phyloP scores from a whole-genome alignment of 2,329 filamentous ascomycete species.

The Stromatinia cepivora region DNA sequence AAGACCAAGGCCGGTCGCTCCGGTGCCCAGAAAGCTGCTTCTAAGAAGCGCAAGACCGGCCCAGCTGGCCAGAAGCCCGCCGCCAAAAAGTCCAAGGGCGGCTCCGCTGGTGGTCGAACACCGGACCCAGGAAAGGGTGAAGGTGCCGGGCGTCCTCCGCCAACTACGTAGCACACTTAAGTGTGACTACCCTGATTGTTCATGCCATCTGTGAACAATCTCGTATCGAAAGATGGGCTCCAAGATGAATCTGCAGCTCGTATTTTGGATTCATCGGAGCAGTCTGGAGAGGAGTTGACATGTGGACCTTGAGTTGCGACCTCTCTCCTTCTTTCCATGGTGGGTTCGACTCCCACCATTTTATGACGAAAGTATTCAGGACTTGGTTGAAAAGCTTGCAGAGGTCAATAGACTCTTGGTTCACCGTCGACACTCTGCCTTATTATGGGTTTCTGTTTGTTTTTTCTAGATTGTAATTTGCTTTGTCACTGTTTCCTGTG shows the following conservation, averaged over 20 bases:
- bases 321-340: background rate
- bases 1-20: background rate
- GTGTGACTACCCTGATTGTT: background rate
- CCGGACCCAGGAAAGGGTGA: background rate
- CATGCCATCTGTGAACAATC: background rate
- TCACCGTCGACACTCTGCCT: background rate
- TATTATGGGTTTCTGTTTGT: background rate
- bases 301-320: background rate
- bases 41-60: background rate
- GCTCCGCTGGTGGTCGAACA: background rate
- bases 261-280: background rate
- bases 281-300: background rate
- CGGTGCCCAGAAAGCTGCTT: background rate
- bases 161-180: too few relatives aligned
- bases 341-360: background rate
- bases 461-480: background rate
- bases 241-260: background rate
- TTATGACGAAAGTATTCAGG: background rate
- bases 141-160: background rate
- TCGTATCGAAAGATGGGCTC: background rate
- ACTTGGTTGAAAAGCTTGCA: background rate
- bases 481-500: background rate
- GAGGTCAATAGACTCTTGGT: background rate
- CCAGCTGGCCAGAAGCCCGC: background rate
- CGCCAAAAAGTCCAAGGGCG: background rate